Percentiles rank a stretch among this genome's conserved stretches.
phyloP scores from a whole-genome alignment of 2,329 filamentous ascomycete species.

The Fusarium fracticaudum region DNA sequence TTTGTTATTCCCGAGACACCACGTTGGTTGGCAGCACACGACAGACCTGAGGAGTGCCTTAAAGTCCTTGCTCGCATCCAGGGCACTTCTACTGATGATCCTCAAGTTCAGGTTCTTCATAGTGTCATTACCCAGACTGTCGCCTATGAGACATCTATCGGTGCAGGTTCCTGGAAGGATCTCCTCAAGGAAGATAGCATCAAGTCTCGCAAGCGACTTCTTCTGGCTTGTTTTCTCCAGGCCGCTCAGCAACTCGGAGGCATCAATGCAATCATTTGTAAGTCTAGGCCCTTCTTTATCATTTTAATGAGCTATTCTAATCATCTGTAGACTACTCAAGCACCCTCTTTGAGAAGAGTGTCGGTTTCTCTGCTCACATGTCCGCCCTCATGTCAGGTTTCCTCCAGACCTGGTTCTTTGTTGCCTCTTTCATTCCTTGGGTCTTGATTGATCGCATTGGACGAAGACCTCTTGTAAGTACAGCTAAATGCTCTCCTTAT shows the following conservation, averaged over 20 bases:
- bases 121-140: conserved; percentile 46
- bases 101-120: conserved; percentile 41
- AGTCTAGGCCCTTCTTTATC: neutral
- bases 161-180: conserved; percentile 43
- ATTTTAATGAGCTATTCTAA: neutral
- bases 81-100: conserved; percentile 30
- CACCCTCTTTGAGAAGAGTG: conserved; percentile 57
- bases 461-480: conserved; percentile 23
- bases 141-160: conserved; percentile 46
- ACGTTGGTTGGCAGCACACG: conserved; percentile 54
- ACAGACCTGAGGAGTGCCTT: conserved; percentile 49
- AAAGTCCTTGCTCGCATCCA: conserved; percentile 52
- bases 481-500: accelerated
- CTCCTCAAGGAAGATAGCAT: conserved; percentile 47
- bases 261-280: conserved; percentile 60
- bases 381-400: conserved; percentile 63
- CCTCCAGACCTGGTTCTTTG: conserved; percentile 58
- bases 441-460: conserved; percentile 32
- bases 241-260: conserved; percentile 57
- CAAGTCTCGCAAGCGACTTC: conserved; percentile 44
- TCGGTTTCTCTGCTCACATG: conserved; percentile 54
- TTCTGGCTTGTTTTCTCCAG: conserved; percentile 47
- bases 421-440: conserved; percentile 52
- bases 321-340: conserved; percentile 51
- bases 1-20: conserved; percentile 55